phyloP scores from a whole-genome alignment of 129 eudicot genomes.

The Flaveria bidentis region DNA sequence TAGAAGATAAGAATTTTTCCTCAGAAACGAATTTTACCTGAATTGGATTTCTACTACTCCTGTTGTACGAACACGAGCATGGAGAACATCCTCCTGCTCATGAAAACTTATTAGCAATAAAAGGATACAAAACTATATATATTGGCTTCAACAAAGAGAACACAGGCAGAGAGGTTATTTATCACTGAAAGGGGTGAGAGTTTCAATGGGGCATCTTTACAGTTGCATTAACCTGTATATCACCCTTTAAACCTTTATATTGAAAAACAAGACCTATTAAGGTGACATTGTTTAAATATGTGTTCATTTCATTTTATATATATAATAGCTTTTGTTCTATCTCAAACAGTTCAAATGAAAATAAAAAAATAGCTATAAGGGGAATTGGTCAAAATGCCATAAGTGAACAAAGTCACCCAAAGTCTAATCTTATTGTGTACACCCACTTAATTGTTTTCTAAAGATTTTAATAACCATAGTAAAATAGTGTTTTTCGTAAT shows the following conservation, averaged over 20 bases:
- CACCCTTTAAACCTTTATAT: constrained; percentile 8
- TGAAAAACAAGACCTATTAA: neutral
- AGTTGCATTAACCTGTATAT: constrained; percentile 4
- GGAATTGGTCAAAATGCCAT: neutral
- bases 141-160: neutral
- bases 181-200: constrained; percentile 5
- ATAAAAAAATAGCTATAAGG: too few relatives aligned
- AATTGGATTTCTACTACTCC: constrained; percentile 98
- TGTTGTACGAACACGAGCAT: constrained; percentile 95
- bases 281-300: neutral
- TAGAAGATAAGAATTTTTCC: neutral
- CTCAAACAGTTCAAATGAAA: too few relatives aligned
- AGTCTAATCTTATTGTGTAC: neutral
- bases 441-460: neutral
- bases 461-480: neutral
- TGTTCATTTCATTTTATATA: neutral
- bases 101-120: constrained; percentile 12
- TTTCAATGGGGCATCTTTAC: neutral
- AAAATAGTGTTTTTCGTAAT: neutral
- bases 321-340: neutral
- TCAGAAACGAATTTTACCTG: constrained; percentile 51
- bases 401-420: neutral
- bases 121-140: neutral
- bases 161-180: neutral
- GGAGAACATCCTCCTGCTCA: constrained; percentile 94